phyloP scores from a whole-genome alignment of 345 rosid genomes.

The Mercurialis annua region DNA sequence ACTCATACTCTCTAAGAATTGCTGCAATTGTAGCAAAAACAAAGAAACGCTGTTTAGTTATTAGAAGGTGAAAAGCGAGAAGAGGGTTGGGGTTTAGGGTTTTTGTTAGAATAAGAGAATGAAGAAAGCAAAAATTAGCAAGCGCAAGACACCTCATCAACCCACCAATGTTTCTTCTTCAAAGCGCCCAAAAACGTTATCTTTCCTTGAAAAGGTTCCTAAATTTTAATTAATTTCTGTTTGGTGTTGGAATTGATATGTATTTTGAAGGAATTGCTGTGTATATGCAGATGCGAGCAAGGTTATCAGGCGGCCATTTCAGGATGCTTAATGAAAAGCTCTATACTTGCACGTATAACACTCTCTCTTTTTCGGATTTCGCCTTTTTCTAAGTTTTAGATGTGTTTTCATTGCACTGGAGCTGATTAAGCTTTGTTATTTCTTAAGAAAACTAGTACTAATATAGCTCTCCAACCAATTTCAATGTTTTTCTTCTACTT shows the following conservation, averaged over 20 bases:
- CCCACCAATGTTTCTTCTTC: constrained; percentile 9
- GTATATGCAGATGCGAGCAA: constrained; percentile 65
- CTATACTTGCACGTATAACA: constrained; percentile 84
- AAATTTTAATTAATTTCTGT: neutral
- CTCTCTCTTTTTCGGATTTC: neutral
- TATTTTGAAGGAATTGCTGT: neutral
- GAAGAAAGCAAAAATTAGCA: constrained; percentile 42
- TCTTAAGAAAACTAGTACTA: no score
- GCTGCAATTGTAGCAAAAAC: no score
- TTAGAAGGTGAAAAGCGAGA: no score
- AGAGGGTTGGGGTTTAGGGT: constrained; percentile 6
- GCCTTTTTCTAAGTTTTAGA: neutral
- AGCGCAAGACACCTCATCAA: constrained; percentile 45
- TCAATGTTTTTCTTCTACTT: neutral
- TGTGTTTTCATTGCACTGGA: neutral
- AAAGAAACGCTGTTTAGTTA: no score
- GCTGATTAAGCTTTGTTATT: neutral
- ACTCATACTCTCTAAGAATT: no score
- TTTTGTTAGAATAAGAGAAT: constrained; percentile 9
- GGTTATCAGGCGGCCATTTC: constrained; percentile 79
- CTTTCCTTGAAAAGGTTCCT: constrained; percentile 34
- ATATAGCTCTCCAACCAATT: neutral
- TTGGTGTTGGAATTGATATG: neutral
- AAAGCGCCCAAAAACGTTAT: constrained; percentile 16
- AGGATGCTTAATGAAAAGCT: constrained; percentile 93